Percentiles rank a stretch among this genome's conserved stretches.
Evolutionary conservation across 2,329 filamentous ascomycete genomes (phyloP).

Genomic region (Fusarium hainanense): DNA sequence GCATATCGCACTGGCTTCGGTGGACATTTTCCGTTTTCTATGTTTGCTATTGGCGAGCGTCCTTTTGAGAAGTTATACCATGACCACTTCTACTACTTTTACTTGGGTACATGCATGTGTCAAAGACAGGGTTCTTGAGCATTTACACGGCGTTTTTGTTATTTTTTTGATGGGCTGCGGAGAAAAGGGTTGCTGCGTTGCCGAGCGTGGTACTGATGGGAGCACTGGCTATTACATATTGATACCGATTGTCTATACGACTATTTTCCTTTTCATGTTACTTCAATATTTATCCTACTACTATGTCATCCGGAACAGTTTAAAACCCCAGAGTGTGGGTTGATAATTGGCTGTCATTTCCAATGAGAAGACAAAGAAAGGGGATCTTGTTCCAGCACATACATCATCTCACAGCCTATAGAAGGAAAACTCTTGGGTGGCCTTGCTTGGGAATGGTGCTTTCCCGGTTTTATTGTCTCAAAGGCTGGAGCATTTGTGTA

Average conservation of each 20-base stretch:
- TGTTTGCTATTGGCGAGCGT: constrained; percentile 30
- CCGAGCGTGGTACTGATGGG: constrained; percentile 33
- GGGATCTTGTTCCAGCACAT: constrained; percentile 13
- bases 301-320: neutral
- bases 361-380: constrained; percentile 8
- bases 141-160: constrained; percentile 47
- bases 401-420: constrained; percentile 19
- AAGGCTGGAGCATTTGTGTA: constrained; percentile 7
- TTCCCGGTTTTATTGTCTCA: constrained; percentile 23
- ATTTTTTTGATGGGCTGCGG: constrained; percentile 24
- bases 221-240: constrained; percentile 31
- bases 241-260: constrained; percentile 44
- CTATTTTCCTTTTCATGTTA: constrained; percentile 23
- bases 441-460: constrained; percentile 9
- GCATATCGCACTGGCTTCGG: constrained; percentile 19
- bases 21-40: constrained; percentile 25
- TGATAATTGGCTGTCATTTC: neutral
- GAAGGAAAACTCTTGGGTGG: constrained; percentile 24
- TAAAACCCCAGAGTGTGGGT: neutral
- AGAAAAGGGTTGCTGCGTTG: constrained; percentile 37
- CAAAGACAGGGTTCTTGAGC: constrained; percentile 45
- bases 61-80: constrained; percentile 25
- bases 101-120: constrained; percentile 36
- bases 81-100: constrained; percentile 24
- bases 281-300: constrained; percentile 1